These are phyloP conservation scores for Morella rubra DNA, from an alignment of 306 rosid genomes.

Conservation along the genomic window DNA sequence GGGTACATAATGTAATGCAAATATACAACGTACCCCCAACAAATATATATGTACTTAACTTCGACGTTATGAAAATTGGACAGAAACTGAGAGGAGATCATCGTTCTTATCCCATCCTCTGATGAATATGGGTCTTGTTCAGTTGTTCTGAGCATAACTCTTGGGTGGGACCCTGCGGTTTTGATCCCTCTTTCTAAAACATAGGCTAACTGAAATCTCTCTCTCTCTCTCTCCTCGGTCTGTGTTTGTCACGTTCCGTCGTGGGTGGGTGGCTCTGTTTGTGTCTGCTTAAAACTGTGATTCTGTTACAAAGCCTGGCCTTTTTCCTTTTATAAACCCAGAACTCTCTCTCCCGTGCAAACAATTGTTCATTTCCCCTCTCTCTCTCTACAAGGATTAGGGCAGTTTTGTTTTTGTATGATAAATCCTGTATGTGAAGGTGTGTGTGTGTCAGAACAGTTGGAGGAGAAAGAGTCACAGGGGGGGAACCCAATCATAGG, in stretches of 20 bases:
- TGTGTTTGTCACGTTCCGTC: conserved; percentile 52
- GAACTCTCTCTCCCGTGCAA: conserved; percentile 21
- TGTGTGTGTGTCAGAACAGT: conserved; percentile 48
- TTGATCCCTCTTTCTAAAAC: no score
- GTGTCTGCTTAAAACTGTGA: conserved; percentile 31
- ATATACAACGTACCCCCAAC: no score
- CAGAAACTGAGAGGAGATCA: no score
- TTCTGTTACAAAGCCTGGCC: conserved; percentile 2
- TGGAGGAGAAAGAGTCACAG: conserved; percentile 24
- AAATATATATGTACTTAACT: no score
- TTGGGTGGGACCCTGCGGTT: no score
- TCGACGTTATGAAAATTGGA: no score
- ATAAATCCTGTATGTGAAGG: conserved; percentile 29
- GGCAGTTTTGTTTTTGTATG: conserved; percentile 2
- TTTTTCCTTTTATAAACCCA: conserved; percentile 1
- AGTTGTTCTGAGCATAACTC: no score
- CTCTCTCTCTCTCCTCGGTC: conserved; percentile 14
- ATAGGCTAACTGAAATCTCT: no score
- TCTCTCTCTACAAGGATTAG: conserved; percentile 8
- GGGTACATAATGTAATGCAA: no score
- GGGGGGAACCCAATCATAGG: conserved; percentile 22
- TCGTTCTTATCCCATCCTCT: no score
- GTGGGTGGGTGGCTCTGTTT: conserved; percentile 40
- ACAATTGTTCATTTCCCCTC: conserved; percentile 13
- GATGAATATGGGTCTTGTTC: no score